These are phyloP conservation scores for Phoma sp. DNA, from an alignment of 2,329 filamentous ascomycete species.

Conservation along the genomic window DNA sequence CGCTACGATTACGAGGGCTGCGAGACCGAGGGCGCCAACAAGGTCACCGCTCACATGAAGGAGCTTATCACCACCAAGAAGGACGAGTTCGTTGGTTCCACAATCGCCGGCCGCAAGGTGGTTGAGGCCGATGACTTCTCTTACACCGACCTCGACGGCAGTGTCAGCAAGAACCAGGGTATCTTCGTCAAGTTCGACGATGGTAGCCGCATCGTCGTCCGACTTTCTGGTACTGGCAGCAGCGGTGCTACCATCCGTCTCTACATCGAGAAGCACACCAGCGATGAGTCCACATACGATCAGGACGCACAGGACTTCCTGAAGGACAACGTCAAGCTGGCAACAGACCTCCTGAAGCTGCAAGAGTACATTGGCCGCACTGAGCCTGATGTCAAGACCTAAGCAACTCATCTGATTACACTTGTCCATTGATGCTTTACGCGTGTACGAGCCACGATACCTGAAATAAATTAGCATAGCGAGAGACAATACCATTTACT, in stretches of 20 bases:
- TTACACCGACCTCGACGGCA: slow-evolving; percentile 98
- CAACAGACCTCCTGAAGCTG: slow-evolving; percentile 85
- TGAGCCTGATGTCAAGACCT: slow-evolving; percentile 97
- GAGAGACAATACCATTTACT: slow-evolving; percentile 17
- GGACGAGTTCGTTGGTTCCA: slow-evolving; percentile 81
- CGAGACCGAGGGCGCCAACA: slow-evolving; percentile 87
- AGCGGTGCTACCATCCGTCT: slow-evolving; percentile 95
- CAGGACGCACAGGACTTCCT: slow-evolving; percentile 93
- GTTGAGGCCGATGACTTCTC: slow-evolving; percentile 93
- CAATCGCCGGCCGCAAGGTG: slow-evolving; percentile 81
- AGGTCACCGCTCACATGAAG: slow-evolving; percentile 82
- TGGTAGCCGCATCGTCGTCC: slow-evolving; percentile 92
- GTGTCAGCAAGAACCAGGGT: slow-evolving; percentile 93
- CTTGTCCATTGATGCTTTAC: slow-evolving; percentile 4
- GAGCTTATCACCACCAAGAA: slow-evolving; percentile 74
- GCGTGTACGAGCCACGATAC: slow-evolving; percentile 20
- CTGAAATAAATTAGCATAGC: slow-evolving; percentile 16
- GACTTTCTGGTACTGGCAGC: slow-evolving; percentile 92
- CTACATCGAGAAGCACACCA: slow-evolving; percentile 96
- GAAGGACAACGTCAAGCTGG: slow-evolving; percentile 84
- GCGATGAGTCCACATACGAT: slow-evolving; percentile 76
- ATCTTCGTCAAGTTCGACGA: slow-evolving; percentile 94
- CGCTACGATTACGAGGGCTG: slow-evolving; percentile 98
- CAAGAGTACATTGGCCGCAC: slow-evolving; percentile 92
- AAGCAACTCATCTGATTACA: slow-evolving; percentile 39